Percentiles rank a stretch among this genome's conserved stretches.
phyloP scores from a whole-genome alignment of 1,284 basidiomycete genomes.

The Cryptococcus sp. region DNA sequence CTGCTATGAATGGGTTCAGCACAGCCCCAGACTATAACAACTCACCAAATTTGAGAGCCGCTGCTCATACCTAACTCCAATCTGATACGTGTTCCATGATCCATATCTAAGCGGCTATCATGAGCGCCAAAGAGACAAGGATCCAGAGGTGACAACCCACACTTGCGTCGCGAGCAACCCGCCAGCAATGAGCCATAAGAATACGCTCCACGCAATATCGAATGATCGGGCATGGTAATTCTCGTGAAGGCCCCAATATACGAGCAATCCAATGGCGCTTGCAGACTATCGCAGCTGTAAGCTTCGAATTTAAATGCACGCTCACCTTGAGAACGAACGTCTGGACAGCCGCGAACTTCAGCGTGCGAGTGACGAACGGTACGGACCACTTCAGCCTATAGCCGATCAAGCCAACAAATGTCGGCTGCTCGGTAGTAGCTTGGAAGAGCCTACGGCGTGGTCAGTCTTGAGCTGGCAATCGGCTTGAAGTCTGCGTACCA shows the following conservation, averaged over 20 bases:
- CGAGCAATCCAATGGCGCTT: constrained; percentile 26
- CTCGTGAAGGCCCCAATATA: constrained; percentile 34
- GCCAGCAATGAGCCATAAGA: constrained; percentile 28
- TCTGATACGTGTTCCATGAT: too few species aligned
- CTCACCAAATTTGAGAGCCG: neutral
- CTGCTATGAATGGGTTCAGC: too few species aligned
- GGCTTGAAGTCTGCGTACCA: constrained; percentile 15
- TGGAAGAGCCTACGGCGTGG: constrained; percentile 28
- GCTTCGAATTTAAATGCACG: neutral
- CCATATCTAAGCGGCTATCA: too few species aligned
- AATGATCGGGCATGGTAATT: constrained; percentile 20
- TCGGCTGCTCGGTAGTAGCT: constrained; percentile 36
- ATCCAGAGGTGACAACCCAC: constrained; percentile 13
- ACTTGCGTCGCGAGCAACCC: constrained; percentile 31
- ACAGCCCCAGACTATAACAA: too few species aligned
- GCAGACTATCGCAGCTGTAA: constrained; percentile 15
- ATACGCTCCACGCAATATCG: constrained; percentile 24
- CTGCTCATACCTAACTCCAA: neutral
- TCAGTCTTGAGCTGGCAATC: neutral
- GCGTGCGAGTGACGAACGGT: constrained; percentile 10
- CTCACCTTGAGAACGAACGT: constrained; percentile 33
- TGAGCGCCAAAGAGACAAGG: neutral
- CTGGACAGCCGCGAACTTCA: constrained; percentile 29
- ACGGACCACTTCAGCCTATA: constrained; percentile 31
- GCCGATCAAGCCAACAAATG: constrained; percentile 32